Conservation (phyloP, 306 rosid genomes). For the Fragaria iinumae region DNA sequence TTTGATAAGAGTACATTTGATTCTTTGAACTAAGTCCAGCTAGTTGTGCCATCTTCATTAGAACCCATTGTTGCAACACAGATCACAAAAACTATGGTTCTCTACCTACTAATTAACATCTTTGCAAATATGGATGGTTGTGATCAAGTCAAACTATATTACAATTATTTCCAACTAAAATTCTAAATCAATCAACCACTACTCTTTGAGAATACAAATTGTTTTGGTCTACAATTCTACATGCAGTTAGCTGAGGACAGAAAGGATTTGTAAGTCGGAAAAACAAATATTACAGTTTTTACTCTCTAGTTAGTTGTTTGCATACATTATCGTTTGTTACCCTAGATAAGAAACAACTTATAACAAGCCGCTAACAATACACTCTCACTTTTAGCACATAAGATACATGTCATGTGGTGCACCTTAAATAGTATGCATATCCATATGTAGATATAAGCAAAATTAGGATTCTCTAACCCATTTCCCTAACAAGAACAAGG, state of each 20-base stretch:
- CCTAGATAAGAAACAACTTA: not conserved
- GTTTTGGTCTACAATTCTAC: not conserved
- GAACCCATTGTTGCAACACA: no score
- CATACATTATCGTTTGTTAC: not conserved
- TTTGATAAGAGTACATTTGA: no score
- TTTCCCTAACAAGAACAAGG: not conserved
- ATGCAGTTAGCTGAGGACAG: not conserved
- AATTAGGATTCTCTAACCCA: not conserved
- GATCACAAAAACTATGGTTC: no score
- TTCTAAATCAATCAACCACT: not conserved
- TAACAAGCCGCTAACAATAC: not conserved
- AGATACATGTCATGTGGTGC: not conserved
- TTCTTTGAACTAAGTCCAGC: no score
- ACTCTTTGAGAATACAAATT: not conserved
- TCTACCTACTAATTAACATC: no score
- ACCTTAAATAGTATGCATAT: not conserved
- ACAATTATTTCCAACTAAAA: not conserved
- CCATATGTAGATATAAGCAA: slow-evolving; percentile 4
- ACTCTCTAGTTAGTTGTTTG: not conserved
- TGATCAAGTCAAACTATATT: not conserved
- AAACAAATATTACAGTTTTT: not conserved
- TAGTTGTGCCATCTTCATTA: no score
- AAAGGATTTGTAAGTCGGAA: not conserved
- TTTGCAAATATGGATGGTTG: not conserved
- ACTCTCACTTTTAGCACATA: not conserved